Base-by-base conservation (phyloP, 106 monocot genomes). In the Ottelia alismoides region DNA sequence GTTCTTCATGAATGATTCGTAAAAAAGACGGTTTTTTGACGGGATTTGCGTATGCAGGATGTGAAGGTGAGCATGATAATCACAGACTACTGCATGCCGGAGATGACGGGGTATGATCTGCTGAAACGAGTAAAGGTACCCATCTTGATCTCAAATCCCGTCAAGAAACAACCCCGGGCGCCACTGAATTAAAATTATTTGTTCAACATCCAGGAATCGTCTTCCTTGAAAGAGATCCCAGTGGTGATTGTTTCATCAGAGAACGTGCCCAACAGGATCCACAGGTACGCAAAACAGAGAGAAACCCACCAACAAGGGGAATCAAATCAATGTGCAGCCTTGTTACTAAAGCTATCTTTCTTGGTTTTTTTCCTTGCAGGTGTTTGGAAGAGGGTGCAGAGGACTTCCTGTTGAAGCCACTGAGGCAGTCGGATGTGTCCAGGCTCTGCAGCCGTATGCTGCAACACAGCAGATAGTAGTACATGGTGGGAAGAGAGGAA, bases 201-300 rank as follows among this genome's bases (percentile, higher is more conserved):
- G n/a, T n/a, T n/a, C n/a, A n/a, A n/a, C n/a, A 17, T 63, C 21
- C 55, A 91, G 90, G 78, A 73, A 28, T 91, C 84, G 1, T 72
- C 84, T 3, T 56, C 62, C 49, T 56, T 85, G 52, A 66, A 19
- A 48, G 57, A 81, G 49, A 91, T 91, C 20, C 90, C 90, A 0
- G 90, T 91, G 19, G 90, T 81, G 43, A 81, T 91, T 32, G 72
- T 91, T 62, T 91, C 90, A 1, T 91, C 84, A 0, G 90, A 91
- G 66, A 81, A 84, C 55, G 70, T 81, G 4, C 77, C 84, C 18
- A 75, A 61, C 2, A 68, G 81, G 51, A 85, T 85, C 56, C 70
- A 44, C 55, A 81, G 68, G 86, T 83, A 28, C 23, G 28, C n/a
- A n/a, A n/a, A n/a, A n/a, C n/a, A n/a, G n/a, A n/a, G n/a, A n/a